These are phyloP conservation scores for Pleurotus giganteus DNA, from an alignment of 768 basidiomycete genomes.

Conservation along the genomic window DNA sequence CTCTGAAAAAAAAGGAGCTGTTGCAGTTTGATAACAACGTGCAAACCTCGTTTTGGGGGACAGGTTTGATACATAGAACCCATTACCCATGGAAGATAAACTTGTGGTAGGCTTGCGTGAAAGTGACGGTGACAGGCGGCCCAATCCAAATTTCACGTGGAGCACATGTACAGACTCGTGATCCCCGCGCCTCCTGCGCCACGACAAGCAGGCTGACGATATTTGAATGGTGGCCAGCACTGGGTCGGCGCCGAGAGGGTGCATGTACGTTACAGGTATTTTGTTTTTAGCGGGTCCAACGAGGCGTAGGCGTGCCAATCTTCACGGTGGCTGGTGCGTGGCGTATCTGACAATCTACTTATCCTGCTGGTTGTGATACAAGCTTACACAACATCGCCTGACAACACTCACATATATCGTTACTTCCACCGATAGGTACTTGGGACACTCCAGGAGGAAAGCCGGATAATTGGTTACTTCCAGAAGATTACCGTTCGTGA, in stretches of 20 bases:
- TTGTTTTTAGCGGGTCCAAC: constrained; percentile 1
- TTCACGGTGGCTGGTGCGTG: background rate
- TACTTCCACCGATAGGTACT: constrained; percentile 5
- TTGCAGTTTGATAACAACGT: constrained; percentile 9
- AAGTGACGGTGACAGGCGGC: background rate
- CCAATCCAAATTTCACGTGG: constrained; percentile 3
- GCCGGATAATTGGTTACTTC: constrained; percentile 1
- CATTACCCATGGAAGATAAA: constrained; percentile 1
- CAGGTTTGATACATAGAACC: constrained; percentile 2
- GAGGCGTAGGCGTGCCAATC: constrained; percentile 6
- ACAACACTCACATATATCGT: background rate
- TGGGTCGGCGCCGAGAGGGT: background rate
- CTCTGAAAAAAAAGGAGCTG: background rate
- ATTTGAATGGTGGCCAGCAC: background rate
- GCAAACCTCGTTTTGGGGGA: constrained; percentile 10
- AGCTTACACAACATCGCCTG: background rate
- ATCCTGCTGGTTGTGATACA: background rate
- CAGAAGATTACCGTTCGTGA: constrained; percentile 2
- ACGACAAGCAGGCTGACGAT: background rate
- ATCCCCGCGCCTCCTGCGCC: constrained; percentile 1
- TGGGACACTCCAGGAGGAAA: constrained; percentile 5
- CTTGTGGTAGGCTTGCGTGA: background rate
- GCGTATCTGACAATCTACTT: constrained; percentile 3
- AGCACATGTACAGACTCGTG: background rate
- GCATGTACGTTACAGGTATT: background rate